Base-by-base conservation (phyloP, 306 rosid genomes). In the Quercus mongolica region DNA sequence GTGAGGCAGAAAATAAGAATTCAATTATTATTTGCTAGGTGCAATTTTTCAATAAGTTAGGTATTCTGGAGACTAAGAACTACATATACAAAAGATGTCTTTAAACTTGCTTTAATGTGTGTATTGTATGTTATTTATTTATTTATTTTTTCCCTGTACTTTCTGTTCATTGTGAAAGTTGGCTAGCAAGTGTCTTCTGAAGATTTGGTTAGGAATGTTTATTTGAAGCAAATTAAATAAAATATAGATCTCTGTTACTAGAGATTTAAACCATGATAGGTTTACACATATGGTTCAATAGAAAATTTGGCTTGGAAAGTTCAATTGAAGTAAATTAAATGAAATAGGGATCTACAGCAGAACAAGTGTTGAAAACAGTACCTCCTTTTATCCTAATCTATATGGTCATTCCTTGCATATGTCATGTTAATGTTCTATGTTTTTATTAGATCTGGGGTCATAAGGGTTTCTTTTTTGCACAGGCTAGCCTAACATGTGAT, bases 401-500 rank as follows among this genome's bases (percentile, higher is more conserved):
- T 35, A 35, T 4, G 3, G 59, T 19, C 55, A 46, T 62, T 75
- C 18, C 71, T 12, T 33, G 0, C 41, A 5, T 8, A 4, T 3
- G 52, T 62, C 13, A 52, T 56, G 5, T 12, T 26, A 3, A 9
- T 19, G 21, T 51, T 78, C n/a, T 20, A 28, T 64, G 46, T 55
- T 64, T 72, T 17, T 20, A 20, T 10, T 67, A 2, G 38, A 8
- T 3, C 49, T 33, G 19, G 72, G 6, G 72, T 18, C 26, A 67
- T 35, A 5, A 67, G n/a, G 72, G 26, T 63, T 26, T 70, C 21
- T 15, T 28, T 19, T 12, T 13, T 38, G 72, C 58, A 1, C 70
- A 15, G 44, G 74, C 57, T 61, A 18, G 7, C 63, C 70, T 82
- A 46, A 81, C 77, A 74, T 71, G 76, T 59, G 57, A 57, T 58